Evolutionary conservation across 805 yeast species (phyloP), one percentile per base, ranked within the genome.

Genomic region (Candida nanaspora): DNA sequence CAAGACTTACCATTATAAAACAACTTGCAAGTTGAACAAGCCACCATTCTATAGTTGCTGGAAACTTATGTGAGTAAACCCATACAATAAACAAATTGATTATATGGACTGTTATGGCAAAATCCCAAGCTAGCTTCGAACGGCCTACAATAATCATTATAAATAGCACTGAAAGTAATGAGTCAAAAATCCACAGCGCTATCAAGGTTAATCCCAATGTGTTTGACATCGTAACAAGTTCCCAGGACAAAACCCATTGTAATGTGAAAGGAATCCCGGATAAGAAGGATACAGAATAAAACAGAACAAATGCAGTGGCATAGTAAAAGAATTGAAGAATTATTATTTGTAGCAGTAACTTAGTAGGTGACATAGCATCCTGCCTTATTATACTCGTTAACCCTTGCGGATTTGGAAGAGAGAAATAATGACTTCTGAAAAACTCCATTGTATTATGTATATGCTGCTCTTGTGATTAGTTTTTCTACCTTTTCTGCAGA

Each of bases 111-210:
- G 98, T 93, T n/a, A 91, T 56, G 10, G 96, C 96, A 65, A 93
- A 91, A 62, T 91, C 98, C 84, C 96, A 84, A 0, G 97, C 98
- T 38, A 91, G 66, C 59, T 91, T 93, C 33, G 95, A 84, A 42
- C 98, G 69, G 0, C 98, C 96, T 11, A 91, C 96, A 22, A 91
- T 79, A 2, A 89, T 62, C 1, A 95, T 86, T 55, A 91, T 79
- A 55, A 86, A 87, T 10, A 86, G 60, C 1, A 88, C 96, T 49
- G 95, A 82, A 32, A 93, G 66, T 34, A 93, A 69, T 0, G 96
- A 72, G 57, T 85, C 95, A 38, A 87, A 59, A 14, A 91, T 65
- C 98, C 98, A 91, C 42, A 89, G 60, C 7, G 76, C 58, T 28
- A 82, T 74, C 33, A 91, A 62, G 0, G 85, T 78, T 56, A 88